Conservation (phyloP, 2,329 filamentous ascomycete species). For the Aspergillus latus region DNA sequence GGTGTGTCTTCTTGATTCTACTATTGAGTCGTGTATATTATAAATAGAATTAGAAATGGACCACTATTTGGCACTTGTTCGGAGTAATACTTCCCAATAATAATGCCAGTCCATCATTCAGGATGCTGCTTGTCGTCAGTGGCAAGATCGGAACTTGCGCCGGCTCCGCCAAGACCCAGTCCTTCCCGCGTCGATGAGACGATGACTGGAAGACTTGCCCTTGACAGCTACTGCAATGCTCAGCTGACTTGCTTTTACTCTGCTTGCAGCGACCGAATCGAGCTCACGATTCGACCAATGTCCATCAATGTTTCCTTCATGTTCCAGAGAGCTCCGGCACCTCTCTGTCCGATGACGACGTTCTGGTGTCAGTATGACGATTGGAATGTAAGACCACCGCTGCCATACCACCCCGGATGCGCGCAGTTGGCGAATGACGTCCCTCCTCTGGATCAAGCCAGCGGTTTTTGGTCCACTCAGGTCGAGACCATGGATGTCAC, state of each 20-base stretch:
- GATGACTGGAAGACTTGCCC: no score
- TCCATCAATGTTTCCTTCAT: no score
- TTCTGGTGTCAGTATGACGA: constrained; percentile 32
- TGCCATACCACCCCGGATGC: constrained; percentile 2
- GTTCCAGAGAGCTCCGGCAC: no score
- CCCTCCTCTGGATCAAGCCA: not conserved
- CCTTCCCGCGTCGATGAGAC: not conserved
- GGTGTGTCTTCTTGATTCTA: not conserved
- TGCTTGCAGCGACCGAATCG: not conserved
- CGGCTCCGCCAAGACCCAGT: constrained; percentile 3
- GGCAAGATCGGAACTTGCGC: not conserved
- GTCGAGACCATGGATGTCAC: constrained; percentile 2
- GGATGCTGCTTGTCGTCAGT: constrained; percentile 9
- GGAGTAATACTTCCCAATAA: no score
- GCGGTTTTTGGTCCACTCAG: constrained; percentile 1
- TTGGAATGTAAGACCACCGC: constrained; percentile 13
- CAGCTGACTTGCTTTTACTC: not conserved
- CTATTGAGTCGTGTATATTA: not conserved
- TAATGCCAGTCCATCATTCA: not conserved
- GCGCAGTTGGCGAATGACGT: constrained; percentile 3
- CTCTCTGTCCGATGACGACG: constrained; percentile 22
- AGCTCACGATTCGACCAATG: constrained; percentile 5
- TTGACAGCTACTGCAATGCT: not conserved
- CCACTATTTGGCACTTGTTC: no score
- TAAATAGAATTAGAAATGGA: not conserved